phyloP scores from a whole-genome alignment of 352 stramenopile species.

The Phytophthora pseudosyringae region DNA sequence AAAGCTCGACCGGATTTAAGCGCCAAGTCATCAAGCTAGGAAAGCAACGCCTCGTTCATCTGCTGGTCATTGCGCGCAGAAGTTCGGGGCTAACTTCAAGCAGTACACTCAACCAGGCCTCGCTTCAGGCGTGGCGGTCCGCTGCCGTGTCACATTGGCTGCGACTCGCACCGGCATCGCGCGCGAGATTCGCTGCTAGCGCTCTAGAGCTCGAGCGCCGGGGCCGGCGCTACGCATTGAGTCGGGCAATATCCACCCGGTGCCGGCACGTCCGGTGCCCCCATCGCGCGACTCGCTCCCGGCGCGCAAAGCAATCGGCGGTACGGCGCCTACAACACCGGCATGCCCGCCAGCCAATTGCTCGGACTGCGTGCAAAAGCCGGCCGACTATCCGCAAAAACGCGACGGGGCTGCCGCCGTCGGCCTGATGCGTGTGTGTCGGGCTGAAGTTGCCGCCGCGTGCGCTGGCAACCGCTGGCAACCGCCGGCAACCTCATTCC shows the following conservation, averaged over 20 bases:
- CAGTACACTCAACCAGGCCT: conserved; percentile 11
- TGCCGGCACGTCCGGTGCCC: conserved; percentile 18
- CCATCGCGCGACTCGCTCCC: conserved; percentile 19
- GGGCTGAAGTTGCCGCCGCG: conserved; percentile 15
- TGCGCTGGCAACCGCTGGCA: not conserved
- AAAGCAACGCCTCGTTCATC: not conserved
- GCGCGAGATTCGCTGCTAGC: conserved; percentile 5
- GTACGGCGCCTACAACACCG: conserved; percentile 24
- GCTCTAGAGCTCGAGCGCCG: not conserved
- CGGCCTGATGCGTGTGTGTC: conserved; percentile 24
- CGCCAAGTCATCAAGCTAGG: not conserved
- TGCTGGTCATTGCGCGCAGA: not conserved
- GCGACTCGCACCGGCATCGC: conserved; percentile 12
- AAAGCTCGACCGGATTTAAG: too few species aligned
- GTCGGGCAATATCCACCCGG: conserved; percentile 6
- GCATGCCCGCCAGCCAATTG: conserved; percentile 21
- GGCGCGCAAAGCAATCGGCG: conserved; percentile 11
- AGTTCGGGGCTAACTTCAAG: not conserved
- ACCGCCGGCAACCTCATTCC: conserved; percentile 18
- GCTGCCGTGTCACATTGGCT: conserved; percentile 28
- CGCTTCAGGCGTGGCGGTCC: conserved; percentile 12
- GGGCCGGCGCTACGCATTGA: conserved; percentile 3
- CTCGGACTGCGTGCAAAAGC: conserved; percentile 26
- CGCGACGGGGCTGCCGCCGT: conserved; percentile 18
- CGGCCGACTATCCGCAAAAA: conserved; percentile 29